Evolutionary conservation across 495 filamentous ascomycete species (phyloP), one percentile per base, ranked within the genome.

Genomic region (Hyaloscypha bicolor): DNA sequence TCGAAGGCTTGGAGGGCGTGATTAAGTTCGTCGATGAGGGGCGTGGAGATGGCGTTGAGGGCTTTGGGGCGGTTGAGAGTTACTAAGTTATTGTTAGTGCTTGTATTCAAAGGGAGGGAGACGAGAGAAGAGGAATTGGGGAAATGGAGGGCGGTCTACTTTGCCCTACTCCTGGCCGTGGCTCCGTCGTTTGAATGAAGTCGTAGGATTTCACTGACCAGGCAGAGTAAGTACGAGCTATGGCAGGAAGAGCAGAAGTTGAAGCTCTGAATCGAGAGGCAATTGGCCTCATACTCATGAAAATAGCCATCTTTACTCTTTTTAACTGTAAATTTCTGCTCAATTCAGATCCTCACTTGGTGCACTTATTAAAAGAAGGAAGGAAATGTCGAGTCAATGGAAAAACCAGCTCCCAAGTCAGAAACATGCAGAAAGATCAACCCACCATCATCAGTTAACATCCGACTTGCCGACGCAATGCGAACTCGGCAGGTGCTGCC

Each of bases 51-150:
- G 42, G 95, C 94, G 77, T 99, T 99, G 75, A 96, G 88, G 39
- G 93, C 92, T 79, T 94, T 96, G 64, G 95, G 95, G 42, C 95
- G 91, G 84, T 96, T 93, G 63, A 99, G 83, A n/a, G 93, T 95
- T 73, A 98, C 94, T 96, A 67, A 33, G 9, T 55, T 14, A n/a
- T 55, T 51, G 63, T 59, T 42, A 64, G 61, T 53, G 39, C 30
- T 42, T 62, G 22, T 25, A 21, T 45, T 29, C n/a, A 12, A 52
- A 58, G 55, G 35, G 32, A 22, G 51, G 30, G 21, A 32, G 12
- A 61, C 14, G 55, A 70, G 67, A 71, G 55, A 58, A 65, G 69
- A 30, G 69, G 67, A 53, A 21, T 37, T 60, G 35, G 39, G 58
- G 31, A 19, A n/a, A 60, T 63, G 12, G 62, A 64, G 30, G 19